Conservation (phyloP, 2,329 filamentous ascomycete species). For the Ramularia collo-cygni region DNA sequence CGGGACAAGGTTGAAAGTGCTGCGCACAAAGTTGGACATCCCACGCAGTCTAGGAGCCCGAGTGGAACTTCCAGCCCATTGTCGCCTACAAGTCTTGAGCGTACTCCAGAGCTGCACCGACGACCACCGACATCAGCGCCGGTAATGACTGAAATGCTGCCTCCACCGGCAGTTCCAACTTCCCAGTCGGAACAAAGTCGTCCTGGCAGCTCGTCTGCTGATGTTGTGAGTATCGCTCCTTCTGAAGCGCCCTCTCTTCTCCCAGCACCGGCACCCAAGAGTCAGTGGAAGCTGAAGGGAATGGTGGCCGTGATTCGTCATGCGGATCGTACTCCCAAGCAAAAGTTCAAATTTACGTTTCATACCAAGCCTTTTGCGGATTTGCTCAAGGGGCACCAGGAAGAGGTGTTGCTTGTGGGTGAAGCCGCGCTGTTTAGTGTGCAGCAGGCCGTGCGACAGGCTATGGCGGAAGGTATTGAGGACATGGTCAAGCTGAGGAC, state of each 20-base stretch:
- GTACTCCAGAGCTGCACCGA: constrained; percentile 9
- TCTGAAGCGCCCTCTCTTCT: constrained; percentile 27
- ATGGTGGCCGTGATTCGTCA: constrained; percentile 95
- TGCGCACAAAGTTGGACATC: constrained; percentile 21
- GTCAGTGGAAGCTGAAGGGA: constrained; percentile 96
- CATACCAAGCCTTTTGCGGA: constrained; percentile 95
- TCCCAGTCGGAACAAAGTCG: too few relatives aligned
- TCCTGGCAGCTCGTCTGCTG: constrained; percentile 9
- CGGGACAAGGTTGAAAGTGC: constrained; percentile 35
- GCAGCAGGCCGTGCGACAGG: constrained; percentile 75
- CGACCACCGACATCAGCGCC: constrained; percentile 14
- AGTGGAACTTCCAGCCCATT: constrained; percentile 34
- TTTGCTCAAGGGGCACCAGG: constrained; percentile 86
- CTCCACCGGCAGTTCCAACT: constrained; percentile 25
- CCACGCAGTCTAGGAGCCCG: constrained; percentile 16
- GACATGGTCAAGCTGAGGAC: constrained; percentile 80
- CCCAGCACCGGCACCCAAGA: constrained; percentile 60
- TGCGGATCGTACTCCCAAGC: constrained; percentile 94
- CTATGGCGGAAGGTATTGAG: constrained; percentile 71
- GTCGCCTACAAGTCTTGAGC: constrained; percentile 38
- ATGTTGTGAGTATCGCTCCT: constrained; percentile 11
- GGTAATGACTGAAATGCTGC: constrained; percentile 21
- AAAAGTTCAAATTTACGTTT: constrained; percentile 99
- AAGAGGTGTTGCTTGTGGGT: constrained; percentile 90
- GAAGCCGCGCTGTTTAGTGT: constrained; percentile 86